Evolutionary conservation across 176 grass and related monocot genomes (phyloP).

Genomic region (Triticum monococcum): DNA sequence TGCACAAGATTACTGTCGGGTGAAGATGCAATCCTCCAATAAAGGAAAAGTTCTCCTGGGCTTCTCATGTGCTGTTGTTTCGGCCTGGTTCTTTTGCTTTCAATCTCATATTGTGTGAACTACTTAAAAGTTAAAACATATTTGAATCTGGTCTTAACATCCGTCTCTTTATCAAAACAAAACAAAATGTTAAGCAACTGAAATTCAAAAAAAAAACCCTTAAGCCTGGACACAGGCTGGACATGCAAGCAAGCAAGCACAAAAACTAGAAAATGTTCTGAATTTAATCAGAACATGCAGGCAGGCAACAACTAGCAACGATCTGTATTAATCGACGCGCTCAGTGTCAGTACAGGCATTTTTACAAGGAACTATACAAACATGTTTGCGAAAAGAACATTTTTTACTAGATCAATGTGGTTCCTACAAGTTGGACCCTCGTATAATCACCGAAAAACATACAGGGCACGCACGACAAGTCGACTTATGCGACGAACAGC

Average conservation of each 20-base stretch:
- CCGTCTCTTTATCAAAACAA: too few relatives aligned
- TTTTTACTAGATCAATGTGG: slow-evolving; percentile 26
- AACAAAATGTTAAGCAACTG: not conserved
- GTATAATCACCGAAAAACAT: not conserved
- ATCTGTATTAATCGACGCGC: slow-evolving; percentile 13
- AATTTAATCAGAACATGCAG: not conserved
- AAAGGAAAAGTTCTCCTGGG: too few relatives aligned
- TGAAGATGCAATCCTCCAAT: too few relatives aligned
- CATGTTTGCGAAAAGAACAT: slow-evolving; percentile 13
- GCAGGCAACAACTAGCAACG: not conserved
- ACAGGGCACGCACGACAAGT: too few relatives aligned
- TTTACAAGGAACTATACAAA: slow-evolving; percentile 41
- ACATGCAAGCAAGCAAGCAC: not conserved
- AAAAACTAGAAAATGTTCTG: too few relatives aligned
- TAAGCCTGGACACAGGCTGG: not conserved
- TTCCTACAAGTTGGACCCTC: slow-evolving; percentile 32
- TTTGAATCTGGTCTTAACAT: too few relatives aligned
- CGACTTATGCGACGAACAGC: slow-evolving; percentile 69
- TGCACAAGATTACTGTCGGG: too few relatives aligned
- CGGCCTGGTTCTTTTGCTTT: too few relatives aligned
- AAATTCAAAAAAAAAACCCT: not conserved
- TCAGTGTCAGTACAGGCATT: slow-evolving; percentile 13
- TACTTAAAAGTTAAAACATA: too few relatives aligned
- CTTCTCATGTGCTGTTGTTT: too few relatives aligned
- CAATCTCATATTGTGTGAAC: too few relatives aligned